phyloP scores from a whole-genome alignment of 495 filamentous ascomycete genomes.

The Xylaria curta region DNA sequence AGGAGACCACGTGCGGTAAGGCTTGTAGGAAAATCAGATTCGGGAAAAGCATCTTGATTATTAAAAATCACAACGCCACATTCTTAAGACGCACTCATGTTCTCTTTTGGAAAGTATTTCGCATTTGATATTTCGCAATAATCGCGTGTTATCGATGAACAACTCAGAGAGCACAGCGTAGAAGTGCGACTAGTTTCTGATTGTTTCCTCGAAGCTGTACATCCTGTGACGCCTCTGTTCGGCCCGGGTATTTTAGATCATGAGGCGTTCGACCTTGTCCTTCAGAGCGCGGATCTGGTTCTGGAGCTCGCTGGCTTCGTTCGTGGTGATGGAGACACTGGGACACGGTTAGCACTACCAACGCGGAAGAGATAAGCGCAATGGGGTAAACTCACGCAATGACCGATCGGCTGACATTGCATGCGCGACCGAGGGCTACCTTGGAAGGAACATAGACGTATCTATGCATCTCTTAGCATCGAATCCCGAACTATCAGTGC shows the following conservation, averaged over 20 bases:
- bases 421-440: constrained; percentile 80
- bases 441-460: constrained; percentile 65
- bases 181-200: background rate
- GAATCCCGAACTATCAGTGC: constrained; percentile 10
- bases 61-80: background rate
- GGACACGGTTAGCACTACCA: background rate
- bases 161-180: background rate
- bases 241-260: constrained; percentile 71
- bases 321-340: constrained; percentile 79
- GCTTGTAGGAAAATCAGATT: background rate
- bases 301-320: constrained; percentile 88
- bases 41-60: background rate
- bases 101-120: background rate
- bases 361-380: background rate
- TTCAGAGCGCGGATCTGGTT: constrained; percentile 84
- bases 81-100: background rate
- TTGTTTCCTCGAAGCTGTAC: constrained; percentile 17
- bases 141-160: background rate
- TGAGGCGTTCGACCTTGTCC: constrained; percentile 94
- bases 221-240: constrained; percentile 18
- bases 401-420: constrained; percentile 84
- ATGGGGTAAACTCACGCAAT: constrained; percentile 53
- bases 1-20: background rate
- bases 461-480: constrained; percentile 46
- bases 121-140: background rate